Evolutionary conservation across 2,329 filamentous ascomycete genomes (phyloP).

Genomic region (Venturia asperata): DNA sequence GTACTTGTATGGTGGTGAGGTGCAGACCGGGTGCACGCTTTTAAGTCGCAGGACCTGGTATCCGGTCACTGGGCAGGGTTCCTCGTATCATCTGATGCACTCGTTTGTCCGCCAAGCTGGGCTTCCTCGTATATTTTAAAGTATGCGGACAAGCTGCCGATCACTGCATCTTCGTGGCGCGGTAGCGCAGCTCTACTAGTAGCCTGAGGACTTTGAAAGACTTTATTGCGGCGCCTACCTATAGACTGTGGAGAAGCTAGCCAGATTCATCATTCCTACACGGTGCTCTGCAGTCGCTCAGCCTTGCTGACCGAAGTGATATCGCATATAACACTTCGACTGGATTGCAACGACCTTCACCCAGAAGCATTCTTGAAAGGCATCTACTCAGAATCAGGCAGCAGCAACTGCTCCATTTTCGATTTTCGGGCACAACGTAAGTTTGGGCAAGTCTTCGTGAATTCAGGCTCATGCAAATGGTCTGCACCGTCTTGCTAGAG

Average conservation of each 20-base stretch:
- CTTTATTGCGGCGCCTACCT: background rate
- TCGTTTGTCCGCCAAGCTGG: background rate
- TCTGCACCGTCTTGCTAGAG: too few relatives aligned
- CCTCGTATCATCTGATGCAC: background rate
- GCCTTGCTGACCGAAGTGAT: background rate
- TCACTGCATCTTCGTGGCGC: constrained; percentile 7
- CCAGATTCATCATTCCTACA: background rate
- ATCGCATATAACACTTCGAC: too few relatives aligned
- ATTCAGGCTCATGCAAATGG: too few relatives aligned
- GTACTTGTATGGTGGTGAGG: background rate
- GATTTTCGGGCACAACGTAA: too few relatives aligned
- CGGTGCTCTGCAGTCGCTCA: background rate
- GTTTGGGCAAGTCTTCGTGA: too few relatives aligned
- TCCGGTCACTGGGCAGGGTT: background rate
- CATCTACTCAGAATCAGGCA: too few relatives aligned
- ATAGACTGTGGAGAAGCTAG: too few relatives aligned
- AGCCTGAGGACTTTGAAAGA: background rate
- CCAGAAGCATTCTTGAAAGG: too few relatives aligned
- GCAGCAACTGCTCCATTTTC: too few relatives aligned
- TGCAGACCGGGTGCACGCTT: background rate
- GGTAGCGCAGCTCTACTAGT: background rate
- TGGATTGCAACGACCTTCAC: too few relatives aligned
- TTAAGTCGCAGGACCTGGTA: background rate
- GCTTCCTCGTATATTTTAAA: background rate
- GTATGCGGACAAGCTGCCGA: constrained; percentile 2